These are phyloP conservation scores for Fusarium sp. DNA, from an alignment of 2,329 filamentous ascomycete species.

Conservation along the genomic window DNA sequence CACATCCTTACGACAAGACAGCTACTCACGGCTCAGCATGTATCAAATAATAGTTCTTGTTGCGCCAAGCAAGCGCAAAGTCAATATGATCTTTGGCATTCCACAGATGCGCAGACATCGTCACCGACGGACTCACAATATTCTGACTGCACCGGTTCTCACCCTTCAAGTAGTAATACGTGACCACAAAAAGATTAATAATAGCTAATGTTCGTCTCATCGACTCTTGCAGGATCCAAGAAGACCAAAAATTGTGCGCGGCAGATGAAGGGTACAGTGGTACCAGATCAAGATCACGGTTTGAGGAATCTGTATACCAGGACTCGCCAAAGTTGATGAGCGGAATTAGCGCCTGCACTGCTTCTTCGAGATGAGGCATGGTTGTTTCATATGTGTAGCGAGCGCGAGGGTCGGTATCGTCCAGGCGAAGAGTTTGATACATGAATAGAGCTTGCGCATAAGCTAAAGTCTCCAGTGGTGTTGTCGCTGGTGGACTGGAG, in stretches of 20 bases:
- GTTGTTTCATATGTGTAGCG: not conserved
- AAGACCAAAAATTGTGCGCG: not conserved
- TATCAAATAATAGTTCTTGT: not conserved
- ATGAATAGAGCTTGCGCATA: conserved; percentile 4
- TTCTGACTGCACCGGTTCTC: conserved; percentile 3
- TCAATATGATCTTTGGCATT: conserved; percentile 6
- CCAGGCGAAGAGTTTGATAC: not conserved
- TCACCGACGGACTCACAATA: not conserved
- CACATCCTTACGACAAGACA: no score
- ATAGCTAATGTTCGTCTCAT: not conserved
- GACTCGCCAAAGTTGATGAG: not conserved
- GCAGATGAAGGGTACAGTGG: not conserved
- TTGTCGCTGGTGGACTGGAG: not conserved
- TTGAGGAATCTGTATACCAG: not conserved
- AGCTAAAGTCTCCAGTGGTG: not conserved
- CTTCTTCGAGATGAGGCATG: conserved; percentile 18
- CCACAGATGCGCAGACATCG: conserved; percentile 8
- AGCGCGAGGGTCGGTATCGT: not conserved
- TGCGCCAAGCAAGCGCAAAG: not conserved
- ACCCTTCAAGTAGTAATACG: conserved; percentile 2
- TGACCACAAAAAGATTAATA: conserved; percentile 3
- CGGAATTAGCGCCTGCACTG: not conserved
- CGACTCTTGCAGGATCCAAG: conserved; percentile 5
- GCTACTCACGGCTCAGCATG: not conserved
- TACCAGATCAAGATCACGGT: accelerated